These are phyloP conservation scores for Nicotiana undulata DNA, from an alignment of 257 asterid species.

Conservation along the genomic window DNA sequence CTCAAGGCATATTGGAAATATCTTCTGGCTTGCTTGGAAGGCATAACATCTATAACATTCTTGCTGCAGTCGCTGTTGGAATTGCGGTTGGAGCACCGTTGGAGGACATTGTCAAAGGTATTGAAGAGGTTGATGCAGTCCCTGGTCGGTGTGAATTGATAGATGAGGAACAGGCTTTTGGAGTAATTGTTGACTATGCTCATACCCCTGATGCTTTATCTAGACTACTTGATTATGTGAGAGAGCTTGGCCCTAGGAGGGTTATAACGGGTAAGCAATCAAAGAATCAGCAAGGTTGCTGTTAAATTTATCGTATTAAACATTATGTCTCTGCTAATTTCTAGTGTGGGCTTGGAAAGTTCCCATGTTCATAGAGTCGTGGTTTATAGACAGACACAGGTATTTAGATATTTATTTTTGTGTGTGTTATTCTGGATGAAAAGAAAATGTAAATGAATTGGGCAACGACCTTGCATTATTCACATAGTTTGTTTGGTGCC, in stretches of 20 bases:
- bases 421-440: background rate
- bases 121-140: slow-evolving; percentile 93
- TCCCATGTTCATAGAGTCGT: background rate
- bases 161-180: slow-evolving; percentile 95
- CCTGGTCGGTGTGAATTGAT: slow-evolving; percentile 96
- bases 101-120: slow-evolving; percentile 94
- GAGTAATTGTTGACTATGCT: slow-evolving; percentile 86
- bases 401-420: background rate
- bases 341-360: background rate
- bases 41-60: slow-evolving; percentile 83
- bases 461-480: background rate
- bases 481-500: background rate
- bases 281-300: background rate
- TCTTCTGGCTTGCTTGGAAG: slow-evolving; percentile 90
- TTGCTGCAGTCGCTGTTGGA: slow-evolving; percentile 84
- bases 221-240: slow-evolving; percentile 74
- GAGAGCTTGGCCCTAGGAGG: slow-evolving; percentile 79
- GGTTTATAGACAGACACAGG: background rate
- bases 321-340: background rate
- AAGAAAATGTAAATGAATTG: background rate
- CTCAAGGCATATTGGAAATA: slow-evolving; percentile 85
- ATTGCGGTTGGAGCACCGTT: slow-evolving; percentile 94
- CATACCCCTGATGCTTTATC: slow-evolving; percentile 79
- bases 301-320: background rate
- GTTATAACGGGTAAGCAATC: slow-evolving; percentile 62